phyloP scores from a whole-genome alignment of 2,329 filamentous ascomycete genomes.

The Madurella mycetomatis region DNA sequence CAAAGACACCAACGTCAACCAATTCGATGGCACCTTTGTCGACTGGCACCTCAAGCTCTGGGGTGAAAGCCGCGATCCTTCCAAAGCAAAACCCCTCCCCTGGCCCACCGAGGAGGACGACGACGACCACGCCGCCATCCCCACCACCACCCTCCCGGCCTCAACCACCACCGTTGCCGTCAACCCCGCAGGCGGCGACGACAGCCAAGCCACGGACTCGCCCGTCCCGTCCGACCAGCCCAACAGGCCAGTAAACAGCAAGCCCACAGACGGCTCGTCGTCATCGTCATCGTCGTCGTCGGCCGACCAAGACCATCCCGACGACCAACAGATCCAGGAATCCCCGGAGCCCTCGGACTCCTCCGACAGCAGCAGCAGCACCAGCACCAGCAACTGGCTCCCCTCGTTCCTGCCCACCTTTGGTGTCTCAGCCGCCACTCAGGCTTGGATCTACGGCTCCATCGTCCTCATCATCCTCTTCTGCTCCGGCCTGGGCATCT shows the following conservation, averaged over 20 bases:
- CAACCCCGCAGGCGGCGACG: conserved; percentile 26
- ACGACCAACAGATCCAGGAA: conserved; percentile 8
- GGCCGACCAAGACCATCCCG: conserved; percentile 3
- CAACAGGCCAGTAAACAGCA: conserved; percentile 55
- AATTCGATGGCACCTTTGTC: conserved; percentile 69
- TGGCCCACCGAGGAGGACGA: conserved; percentile 82
- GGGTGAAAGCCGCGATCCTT: conserved; percentile 78
- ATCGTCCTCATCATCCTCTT: conserved; percentile 81
- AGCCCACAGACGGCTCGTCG: conserved; percentile 33
- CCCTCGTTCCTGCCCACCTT: conserved; percentile 89
- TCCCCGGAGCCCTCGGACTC: conserved; percentile 26
- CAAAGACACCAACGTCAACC: conserved; percentile 77
- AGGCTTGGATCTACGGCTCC: conserved; percentile 90
- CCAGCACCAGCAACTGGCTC: conserved; percentile 49
- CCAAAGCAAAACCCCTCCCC: conserved; percentile 69
- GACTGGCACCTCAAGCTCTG: conserved; percentile 95
- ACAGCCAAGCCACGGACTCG: conserved; percentile 22
- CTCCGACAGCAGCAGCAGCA: conserved; percentile 19
- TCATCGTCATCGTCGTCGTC: conserved; percentile 25
- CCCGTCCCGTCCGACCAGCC: conserved; percentile 58
- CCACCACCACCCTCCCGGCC: conserved; percentile 57
- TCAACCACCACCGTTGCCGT: conserved; percentile 60
- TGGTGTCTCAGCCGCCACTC: conserved; percentile 78
- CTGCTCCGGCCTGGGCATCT: conserved; percentile 73
- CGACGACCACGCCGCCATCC: conserved; percentile 67